These are phyloP conservation scores for Paramecium octaurelia DNA, from an alignment of 73 alveolate species.

Conservation along the genomic window DNA sequence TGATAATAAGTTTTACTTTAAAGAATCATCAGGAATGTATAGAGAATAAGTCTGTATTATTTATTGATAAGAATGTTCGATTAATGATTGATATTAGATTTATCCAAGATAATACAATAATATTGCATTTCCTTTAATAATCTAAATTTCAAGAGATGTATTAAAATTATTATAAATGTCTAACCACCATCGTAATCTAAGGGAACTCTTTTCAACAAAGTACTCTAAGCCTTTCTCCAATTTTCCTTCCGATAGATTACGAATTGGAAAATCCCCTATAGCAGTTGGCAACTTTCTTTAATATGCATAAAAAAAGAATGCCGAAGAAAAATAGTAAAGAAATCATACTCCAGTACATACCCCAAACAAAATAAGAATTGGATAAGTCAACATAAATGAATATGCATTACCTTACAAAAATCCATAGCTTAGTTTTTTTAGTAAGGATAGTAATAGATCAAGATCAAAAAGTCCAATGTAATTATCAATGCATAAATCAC, in stretches of 20 bases:
- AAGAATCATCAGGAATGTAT: not conserved
- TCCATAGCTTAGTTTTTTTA: not conserved
- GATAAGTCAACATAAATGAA: not conserved
- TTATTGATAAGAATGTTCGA: not conserved
- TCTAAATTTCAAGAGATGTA: not conserved
- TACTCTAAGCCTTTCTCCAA: not conserved
- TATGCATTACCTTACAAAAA: not conserved
- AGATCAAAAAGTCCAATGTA: not conserved
- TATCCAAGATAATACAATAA: not conserved
- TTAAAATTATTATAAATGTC: constrained; percentile 21
- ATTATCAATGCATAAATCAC: not conserved
- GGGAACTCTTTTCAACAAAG: constrained; percentile 1
- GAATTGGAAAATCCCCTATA: constrained; percentile 3
- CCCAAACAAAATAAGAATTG: not conserved
- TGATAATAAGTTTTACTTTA: not conserved
- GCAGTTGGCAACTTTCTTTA: not conserved
- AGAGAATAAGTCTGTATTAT: not conserved
- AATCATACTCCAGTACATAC: constrained; percentile 9
- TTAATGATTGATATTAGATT: not conserved
- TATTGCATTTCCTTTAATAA: not conserved
- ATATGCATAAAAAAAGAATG: constrained; percentile 3
- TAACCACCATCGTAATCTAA: constrained; percentile 32
- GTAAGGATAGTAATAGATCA: not conserved
- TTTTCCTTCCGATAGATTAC: not conserved
- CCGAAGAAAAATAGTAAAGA: not conserved